Base-by-base conservation (phyloP, 2,329 filamentous ascomycete genomes). In the Sordariomycetes sp. region DNA sequence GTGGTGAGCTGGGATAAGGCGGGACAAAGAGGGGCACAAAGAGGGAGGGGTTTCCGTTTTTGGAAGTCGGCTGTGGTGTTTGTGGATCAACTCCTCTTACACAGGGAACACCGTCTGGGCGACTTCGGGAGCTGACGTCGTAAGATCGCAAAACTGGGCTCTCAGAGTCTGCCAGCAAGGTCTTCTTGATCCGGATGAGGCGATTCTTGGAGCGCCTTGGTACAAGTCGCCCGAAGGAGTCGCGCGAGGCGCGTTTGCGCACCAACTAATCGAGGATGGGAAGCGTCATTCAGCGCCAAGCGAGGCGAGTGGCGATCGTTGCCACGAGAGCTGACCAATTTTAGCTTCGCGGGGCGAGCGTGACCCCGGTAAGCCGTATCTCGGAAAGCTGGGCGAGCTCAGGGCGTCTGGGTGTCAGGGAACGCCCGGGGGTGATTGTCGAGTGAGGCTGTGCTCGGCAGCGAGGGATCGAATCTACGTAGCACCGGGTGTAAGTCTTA, bases 371-470 rank as follows among this genome's bases (percentile, higher is more conserved):
- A 11, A 46, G 40, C n/a, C 40, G 40, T n/a, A n/a, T n/a, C 16
- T n/a, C n/a, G 40, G 14, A n/a, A n/a, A n/a, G 12, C 43, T 10
- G n/a, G n/a, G n/a, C 46, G 7, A 20, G 46, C 18, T 37, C 43
- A 55, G 43, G 40, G 55, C 24, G 40, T 57, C 32, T 34, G 40
- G 28, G 55, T 20, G 55, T 50, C 20, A 50, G 46, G 22, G 22
- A 50, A 50, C 46, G 16, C 40, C 40, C 22, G 2, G 46, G 46
- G 20, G 46, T 48, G 43, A 43, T 2, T 37, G 40, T 35, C 32
- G 53, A 57, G 34, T 51, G 55, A 57, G 55, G 55, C 55, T 50
- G 55, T 57, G 55, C 55, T 57, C 55, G 34, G 40, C 50, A 57
- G 43, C 24, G 40, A 57, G 25, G 54, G n/a, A 50, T 24, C 46